Evolutionary conservation across 2,329 filamentous ascomycete genomes (phyloP).

Genomic region (Periconia sp.): DNA sequence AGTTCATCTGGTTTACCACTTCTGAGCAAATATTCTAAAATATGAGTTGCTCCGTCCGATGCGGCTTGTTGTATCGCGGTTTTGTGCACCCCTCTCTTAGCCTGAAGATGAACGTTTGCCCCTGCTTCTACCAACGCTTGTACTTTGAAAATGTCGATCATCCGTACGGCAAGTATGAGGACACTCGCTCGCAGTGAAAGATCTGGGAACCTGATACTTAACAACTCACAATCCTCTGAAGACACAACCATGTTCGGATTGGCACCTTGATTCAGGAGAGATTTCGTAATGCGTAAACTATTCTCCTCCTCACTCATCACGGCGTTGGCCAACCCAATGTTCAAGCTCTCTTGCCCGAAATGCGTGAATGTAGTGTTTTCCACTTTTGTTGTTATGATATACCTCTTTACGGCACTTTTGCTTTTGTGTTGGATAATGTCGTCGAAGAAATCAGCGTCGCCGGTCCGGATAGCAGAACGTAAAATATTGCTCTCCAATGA

Average conservation of each 20-base stretch:
- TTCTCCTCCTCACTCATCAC: not conserved
- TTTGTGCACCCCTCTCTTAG: constrained; percentile 4
- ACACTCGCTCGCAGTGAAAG: too few species aligned
- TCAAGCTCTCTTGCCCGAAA: not conserved
- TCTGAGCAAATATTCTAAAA: constrained; percentile 7
- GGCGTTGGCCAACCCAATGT: not conserved
- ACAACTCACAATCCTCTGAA: too few species aligned
- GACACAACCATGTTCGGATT: not conserved
- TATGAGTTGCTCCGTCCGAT: constrained; percentile 7
- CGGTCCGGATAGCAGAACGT: too few species aligned
- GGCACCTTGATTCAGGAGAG: not conserved
- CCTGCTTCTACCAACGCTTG: not conserved
- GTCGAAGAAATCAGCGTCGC: too few species aligned
- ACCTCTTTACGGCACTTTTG: too few species aligned
- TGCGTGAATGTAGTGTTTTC: too few species aligned
- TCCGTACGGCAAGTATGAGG: not conserved
- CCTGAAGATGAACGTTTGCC: not conserved
- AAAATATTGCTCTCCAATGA: too few species aligned
- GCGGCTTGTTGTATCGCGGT: constrained; percentile 11
- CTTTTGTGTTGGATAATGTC: too few species aligned
- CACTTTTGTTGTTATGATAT: too few species aligned
- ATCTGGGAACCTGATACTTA: too few species aligned
- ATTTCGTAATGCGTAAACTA: not conserved
- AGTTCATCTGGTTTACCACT: constrained; percentile 1
- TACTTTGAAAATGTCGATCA: not conserved